Evolutionary conservation across 805 yeast species (phyloP).

Genomic region (Candida dajiaensis): DNA sequence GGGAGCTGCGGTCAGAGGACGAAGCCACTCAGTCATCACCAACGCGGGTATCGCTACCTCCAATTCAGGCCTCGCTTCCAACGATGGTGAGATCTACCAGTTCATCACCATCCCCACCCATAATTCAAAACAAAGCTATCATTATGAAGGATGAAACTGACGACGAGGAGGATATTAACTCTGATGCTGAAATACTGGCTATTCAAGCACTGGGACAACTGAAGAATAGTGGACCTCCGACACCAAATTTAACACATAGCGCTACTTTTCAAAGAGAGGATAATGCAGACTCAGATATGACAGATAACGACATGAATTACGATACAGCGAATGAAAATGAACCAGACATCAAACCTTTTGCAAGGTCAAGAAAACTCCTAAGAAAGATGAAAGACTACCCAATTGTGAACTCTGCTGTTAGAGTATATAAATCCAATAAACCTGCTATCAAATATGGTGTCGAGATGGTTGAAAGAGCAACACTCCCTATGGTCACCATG

Average conservation of each 20-base stretch:
- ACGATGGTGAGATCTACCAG: not conserved
- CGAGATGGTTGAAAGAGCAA: slow-evolving; percentile 51
- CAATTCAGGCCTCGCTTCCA: not conserved
- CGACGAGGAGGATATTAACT: slow-evolving; percentile 1
- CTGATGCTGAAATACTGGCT: slow-evolving; percentile 13
- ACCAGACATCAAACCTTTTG: not conserved
- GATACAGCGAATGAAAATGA: slow-evolving; percentile 20
- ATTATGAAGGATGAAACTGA: not conserved
- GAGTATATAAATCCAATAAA: slow-evolving; percentile 13
- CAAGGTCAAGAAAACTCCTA: slow-evolving; percentile 29
- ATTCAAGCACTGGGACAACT: slow-evolving; percentile 21
- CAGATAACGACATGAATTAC: slow-evolving; percentile 39
- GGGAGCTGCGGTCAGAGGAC: not conserved
- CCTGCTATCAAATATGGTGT: slow-evolving; percentile 53
- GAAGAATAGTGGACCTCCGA: slow-evolving; percentile 18
- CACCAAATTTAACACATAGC: slow-evolving; percentile 5
- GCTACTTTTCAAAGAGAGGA: not conserved
- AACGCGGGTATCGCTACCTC: not conserved
- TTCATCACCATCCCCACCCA: not conserved
- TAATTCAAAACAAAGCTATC: not conserved
- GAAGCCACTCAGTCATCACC: not conserved
- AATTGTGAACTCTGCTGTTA: slow-evolving; percentile 21
- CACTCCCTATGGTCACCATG: slow-evolving; percentile 46
- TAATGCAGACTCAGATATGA: slow-evolving; percentile 5
- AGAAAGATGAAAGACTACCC: slow-evolving; percentile 35